Conservation (phyloP, 2,329 filamentous ascomycete genomes). For the Fusarium hostae region DNA sequence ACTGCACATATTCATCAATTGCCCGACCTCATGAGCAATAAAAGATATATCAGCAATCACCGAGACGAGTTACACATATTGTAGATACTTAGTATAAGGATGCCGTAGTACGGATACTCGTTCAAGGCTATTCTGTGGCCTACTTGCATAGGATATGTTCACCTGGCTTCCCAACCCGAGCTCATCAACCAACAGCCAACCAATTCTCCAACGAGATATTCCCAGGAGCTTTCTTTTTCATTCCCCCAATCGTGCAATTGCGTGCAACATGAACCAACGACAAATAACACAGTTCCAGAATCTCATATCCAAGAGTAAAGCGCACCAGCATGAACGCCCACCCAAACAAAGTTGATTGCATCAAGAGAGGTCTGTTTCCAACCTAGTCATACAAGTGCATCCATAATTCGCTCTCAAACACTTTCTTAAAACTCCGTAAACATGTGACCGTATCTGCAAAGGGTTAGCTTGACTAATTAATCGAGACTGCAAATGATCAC, state of each 20-base stretch:
- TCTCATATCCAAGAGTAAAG: constrained; percentile 6
- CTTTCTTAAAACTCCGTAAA: constrained; percentile 76
- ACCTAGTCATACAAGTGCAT: constrained; percentile 36
- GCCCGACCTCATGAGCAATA: background rate
- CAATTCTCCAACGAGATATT: constrained; percentile 9
- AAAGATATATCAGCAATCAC: background rate
- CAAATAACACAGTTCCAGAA: background rate
- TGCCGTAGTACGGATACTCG: constrained; percentile 19
- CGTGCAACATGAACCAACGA: constrained; percentile 3
- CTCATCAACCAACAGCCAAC: constrained; percentile 1
- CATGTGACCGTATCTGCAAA: constrained; percentile 73
- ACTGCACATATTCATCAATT: background rate
- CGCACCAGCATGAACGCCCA: constrained; percentile 9
- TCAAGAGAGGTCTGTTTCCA: constrained; percentile 16
- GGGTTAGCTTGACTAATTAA: constrained; percentile 24
- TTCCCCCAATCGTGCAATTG: constrained; percentile 3
- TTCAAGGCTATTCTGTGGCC: constrained; percentile 30
- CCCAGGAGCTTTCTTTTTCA: constrained; percentile 7
- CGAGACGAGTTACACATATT: background rate
- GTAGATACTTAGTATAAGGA: constrained; percentile 13
- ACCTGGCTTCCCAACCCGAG: constrained; percentile 4
- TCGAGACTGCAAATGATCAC: constrained; percentile 49
- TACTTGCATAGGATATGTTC: constrained; percentile 18
- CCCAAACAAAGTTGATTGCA: constrained; percentile 15
- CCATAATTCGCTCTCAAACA: constrained; percentile 23